Conservation (phyloP, 2,329 filamentous ascomycete genomes). For the Shiraia bambusicola region DNA sequence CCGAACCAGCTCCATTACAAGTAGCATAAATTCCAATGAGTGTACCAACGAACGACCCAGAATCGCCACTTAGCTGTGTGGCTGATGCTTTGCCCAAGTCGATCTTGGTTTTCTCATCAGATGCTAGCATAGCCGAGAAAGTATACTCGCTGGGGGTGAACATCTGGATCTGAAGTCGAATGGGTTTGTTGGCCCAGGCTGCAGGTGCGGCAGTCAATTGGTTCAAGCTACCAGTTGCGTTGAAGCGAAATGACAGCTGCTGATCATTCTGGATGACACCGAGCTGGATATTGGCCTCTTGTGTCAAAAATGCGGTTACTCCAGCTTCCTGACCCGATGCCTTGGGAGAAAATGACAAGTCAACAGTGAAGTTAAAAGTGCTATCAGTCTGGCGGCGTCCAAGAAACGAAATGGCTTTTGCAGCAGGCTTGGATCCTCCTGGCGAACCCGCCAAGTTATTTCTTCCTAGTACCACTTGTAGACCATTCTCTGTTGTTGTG, state of each 20-base stretch:
- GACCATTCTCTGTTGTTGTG: slow-evolving; percentile 8
- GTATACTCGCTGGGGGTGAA: slow-evolving; percentile 1
- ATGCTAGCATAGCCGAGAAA: not conserved
- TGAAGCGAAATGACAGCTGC: slow-evolving; percentile 46
- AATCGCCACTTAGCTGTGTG: slow-evolving; percentile 10
- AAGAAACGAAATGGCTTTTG: slow-evolving; percentile 54
- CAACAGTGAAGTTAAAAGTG: slow-evolving; percentile 54
- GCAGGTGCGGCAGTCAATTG: slow-evolving; percentile 28
- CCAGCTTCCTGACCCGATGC: slow-evolving; percentile 53
- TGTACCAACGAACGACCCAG: slow-evolving; percentile 41
- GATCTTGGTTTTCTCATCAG: not conserved
- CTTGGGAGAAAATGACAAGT: slow-evolving; percentile 43
- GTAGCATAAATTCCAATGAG: slow-evolving; percentile 56
- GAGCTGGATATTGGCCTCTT: slow-evolving; percentile 56
- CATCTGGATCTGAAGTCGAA: slow-evolving; percentile 38
- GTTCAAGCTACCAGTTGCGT: slow-evolving; percentile 30
- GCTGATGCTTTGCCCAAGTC: slow-evolving; percentile 11
- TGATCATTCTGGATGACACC: slow-evolving; percentile 23
- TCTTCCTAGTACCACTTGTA: slow-evolving; percentile 46
- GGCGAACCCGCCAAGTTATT: slow-evolving; percentile 56
- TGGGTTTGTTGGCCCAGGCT: not conserved
- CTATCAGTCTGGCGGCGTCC: slow-evolving; percentile 56
- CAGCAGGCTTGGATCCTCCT: slow-evolving; percentile 48
- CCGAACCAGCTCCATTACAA: slow-evolving; percentile 49
- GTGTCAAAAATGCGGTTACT: slow-evolving; percentile 54